phyloP scores from a whole-genome alignment of 164 flowering plant species.

The Nymphaea colorata region DNA sequence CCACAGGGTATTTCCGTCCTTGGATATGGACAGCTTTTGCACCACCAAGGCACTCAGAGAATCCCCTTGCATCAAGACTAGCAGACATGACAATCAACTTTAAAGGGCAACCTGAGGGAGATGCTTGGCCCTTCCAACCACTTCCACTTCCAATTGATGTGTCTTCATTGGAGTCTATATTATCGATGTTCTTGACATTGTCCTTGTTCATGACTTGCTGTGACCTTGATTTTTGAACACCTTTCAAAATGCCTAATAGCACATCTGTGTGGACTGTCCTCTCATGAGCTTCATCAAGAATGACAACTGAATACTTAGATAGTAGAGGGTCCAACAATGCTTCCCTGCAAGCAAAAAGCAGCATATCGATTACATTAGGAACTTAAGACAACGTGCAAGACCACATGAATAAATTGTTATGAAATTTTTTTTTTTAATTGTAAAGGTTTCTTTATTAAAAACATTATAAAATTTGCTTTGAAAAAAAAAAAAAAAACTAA shows the following conservation, averaged over 20 bases:
- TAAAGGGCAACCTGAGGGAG: slow-evolving; percentile 36
- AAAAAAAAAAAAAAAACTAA: no score
- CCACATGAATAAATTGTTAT: no score
- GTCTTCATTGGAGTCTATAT: not conserved
- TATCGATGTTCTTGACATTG: not conserved
- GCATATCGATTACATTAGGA: slow-evolving; percentile 4
- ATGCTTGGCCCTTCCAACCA: not conserved
- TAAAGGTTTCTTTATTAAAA: no score
- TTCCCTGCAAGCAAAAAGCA: slow-evolving; percentile 42
- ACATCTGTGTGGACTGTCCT: slow-evolving; percentile 97
- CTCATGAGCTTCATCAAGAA: slow-evolving; percentile 98
- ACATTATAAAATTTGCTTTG: no score
- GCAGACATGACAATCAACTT: slow-evolving; percentile 94
- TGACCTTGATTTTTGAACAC: slow-evolving; percentile 56
- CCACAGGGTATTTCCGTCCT: slow-evolving; percentile 85
- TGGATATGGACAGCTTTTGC: slow-evolving; percentile 62
- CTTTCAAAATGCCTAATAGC: slow-evolving; percentile 71
- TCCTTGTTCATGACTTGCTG: slow-evolving; percentile 10
- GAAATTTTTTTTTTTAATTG: no score
- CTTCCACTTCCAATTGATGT: not conserved
- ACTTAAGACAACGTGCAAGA: no score
- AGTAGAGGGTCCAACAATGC: slow-evolving; percentile 81
- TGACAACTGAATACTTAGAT: slow-evolving; percentile 75
- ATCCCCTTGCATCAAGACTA: slow-evolving; percentile 85
- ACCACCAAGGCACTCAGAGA: slow-evolving; percentile 17